Evolutionary conservation across 2,329 filamentous ascomycete species (phyloP).

Genomic region (Fusarium caatingaense): DNA sequence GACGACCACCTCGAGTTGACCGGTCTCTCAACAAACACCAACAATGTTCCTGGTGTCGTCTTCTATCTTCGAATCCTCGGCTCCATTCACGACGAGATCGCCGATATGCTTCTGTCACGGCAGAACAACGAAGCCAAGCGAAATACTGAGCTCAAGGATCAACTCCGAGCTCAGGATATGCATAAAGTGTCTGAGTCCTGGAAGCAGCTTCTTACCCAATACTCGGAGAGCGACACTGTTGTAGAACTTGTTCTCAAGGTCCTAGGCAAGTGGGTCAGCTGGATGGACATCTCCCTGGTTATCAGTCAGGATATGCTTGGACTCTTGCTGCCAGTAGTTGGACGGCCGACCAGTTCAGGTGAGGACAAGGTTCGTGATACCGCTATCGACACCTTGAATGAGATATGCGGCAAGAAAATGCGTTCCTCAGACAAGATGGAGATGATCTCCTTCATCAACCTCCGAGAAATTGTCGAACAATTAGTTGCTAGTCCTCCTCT

Average conservation of each 20-base stretch:
- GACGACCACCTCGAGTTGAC: conserved; percentile 88
- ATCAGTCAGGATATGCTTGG: conserved; percentile 90
- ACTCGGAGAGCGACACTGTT: conserved; percentile 76
- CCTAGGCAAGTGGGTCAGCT: conserved; percentile 98
- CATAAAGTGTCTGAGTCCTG: conserved; percentile 88
- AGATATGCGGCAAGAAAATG: conserved; percentile 99
- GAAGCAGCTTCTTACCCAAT: conserved; percentile 88
- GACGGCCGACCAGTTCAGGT: conserved; percentile 72
- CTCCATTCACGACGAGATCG: conserved; percentile 96
- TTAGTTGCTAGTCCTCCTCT: conserved; percentile 86
- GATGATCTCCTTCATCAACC: conserved; percentile 90
- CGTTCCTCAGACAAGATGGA: conserved; percentile 91
- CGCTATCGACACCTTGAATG: conserved; percentile 93
- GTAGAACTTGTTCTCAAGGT: conserved; percentile 90
- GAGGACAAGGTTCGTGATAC: conserved; percentile 88
- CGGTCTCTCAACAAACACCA: conserved; percentile 68
- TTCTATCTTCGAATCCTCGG: conserved; percentile 90
- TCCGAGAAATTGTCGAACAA: conserved; percentile 85
- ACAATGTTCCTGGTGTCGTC: conserved; percentile 80
- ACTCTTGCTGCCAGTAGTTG: conserved; percentile 86
- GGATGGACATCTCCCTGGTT: conserved; percentile 95
- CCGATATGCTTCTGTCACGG: conserved; percentile 86
- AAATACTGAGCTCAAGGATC: conserved; percentile 90
- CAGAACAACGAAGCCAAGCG: conserved; percentile 83
- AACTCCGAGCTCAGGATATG: conserved; percentile 87